phyloP scores from a whole-genome alignment of 1,284 basidiomycete genomes.

The Marasmius fiardii region DNA sequence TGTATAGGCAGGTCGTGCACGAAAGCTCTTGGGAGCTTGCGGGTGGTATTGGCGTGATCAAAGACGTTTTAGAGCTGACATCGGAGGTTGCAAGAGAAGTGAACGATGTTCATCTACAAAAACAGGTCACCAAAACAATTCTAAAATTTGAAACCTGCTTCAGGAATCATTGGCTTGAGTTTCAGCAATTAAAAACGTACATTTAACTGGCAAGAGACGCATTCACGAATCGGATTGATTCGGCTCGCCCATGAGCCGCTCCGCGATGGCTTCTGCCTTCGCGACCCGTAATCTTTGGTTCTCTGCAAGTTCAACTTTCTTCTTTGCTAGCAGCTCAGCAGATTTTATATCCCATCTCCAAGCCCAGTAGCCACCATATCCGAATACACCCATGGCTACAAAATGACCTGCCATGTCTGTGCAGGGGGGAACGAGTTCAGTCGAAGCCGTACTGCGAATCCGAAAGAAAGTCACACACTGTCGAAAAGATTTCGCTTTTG shows the following conservation, averaged over 20 bases:
- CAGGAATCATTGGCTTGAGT: too few species aligned
- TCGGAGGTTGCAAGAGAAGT: too few species aligned
- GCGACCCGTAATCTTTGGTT: slow-evolving; percentile 36
- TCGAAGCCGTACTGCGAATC: background rate
- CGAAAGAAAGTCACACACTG: slow-evolving; percentile 46
- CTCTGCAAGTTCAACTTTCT: slow-evolving; percentile 54
- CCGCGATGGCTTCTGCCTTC: slow-evolving; percentile 26
- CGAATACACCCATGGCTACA: slow-evolving; percentile 65
- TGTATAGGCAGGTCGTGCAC: too few species aligned
- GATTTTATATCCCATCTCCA: slow-evolving; percentile 62
- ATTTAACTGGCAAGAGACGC: background rate
- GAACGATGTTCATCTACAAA: too few species aligned
- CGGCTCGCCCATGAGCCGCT: slow-evolving; percentile 7
- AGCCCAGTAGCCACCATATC: slow-evolving; percentile 66
- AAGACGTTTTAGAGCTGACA: too few species aligned
- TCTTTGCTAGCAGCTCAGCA: slow-evolving; percentile 54
- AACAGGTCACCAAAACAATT: too few species aligned
- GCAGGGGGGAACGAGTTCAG: background rate
- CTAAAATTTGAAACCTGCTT: too few species aligned
- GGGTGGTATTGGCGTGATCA: too few species aligned
- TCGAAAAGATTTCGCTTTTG: slow-evolving; percentile 65
- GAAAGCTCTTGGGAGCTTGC: too few species aligned
- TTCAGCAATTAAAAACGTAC: background rate
- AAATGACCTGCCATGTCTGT: slow-evolving; percentile 63
- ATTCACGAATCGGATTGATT: slow-evolving; percentile 2